Evolutionary conservation across 495 filamentous ascomycete species (phyloP), one percentile per base, ranked within the genome.

Genomic region (Evernia prunastri): DNA sequence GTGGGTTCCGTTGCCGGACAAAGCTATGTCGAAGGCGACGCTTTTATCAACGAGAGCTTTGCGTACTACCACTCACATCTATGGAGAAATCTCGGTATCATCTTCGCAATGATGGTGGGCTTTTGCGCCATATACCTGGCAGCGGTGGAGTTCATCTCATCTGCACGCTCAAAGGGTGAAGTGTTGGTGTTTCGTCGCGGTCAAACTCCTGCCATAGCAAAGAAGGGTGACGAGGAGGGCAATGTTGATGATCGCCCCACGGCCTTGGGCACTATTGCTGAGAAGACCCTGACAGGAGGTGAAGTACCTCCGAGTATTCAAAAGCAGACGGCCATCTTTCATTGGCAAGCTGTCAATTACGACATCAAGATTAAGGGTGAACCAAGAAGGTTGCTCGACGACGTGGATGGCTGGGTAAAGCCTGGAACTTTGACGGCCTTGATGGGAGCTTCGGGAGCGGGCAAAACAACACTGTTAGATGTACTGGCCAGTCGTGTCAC

Each of bases 371-470:
- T 96, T 71, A 95, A 95, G 75, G 79, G 79, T 12, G 84, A 89
- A 66, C 75, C 79, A 31, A 80, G 91, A n/a, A 81, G 88, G 33
- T 87, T 96, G 65, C 79, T 96, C 40, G 85, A 96, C 65, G 78
- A 91, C 63, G 87, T 96, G 9, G 88, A 91, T 69, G 92, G 92
- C 35, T 96, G 89, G 89, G 89, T 96, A 57, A 92, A 93, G 70
- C 92, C 92, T 35, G 92, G 92, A 60, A 95, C 90, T 18, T 70
- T 96, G 63, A 96, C 92, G 0, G 92, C 92, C n/a, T 61, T 63
- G 56, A 71, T 69, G 83, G 84, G 84, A 25, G 80, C 80, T 36
- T 82, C 82, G 35, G 84, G 84, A 29, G 84, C 84, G 6, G 84
- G 84, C 12, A 87, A 87, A 58, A 87, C 84, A 3, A 85, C 83